Conservation (phyloP, 2,329 filamentous ascomycete species). For the Nigrospora oryzae region DNA sequence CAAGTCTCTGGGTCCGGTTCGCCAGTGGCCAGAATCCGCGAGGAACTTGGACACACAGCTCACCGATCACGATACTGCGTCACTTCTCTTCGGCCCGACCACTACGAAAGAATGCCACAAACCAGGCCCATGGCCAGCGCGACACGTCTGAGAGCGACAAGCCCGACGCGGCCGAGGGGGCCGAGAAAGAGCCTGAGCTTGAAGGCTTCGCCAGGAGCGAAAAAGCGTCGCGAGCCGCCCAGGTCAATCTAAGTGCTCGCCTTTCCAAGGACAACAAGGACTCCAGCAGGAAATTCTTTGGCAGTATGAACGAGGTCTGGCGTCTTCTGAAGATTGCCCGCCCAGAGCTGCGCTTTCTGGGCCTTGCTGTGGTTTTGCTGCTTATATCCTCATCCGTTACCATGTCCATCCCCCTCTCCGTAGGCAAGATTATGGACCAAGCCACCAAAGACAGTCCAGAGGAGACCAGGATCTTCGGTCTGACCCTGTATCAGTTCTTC, state of each 20-base stretch:
- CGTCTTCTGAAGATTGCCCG: constrained; percentile 81
- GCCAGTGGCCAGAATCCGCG: too few species aligned
- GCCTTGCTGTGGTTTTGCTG: constrained; percentile 73
- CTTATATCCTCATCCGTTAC: constrained; percentile 86
- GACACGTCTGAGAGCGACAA: too few species aligned
- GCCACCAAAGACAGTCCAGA: constrained; percentile 66
- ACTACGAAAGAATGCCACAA: too few species aligned
- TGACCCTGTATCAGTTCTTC: constrained; percentile 85
- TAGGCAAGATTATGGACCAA: constrained; percentile 89
- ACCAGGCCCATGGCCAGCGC: too few species aligned
- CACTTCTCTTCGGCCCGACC: too few species aligned
- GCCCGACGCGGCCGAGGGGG: too few species aligned
- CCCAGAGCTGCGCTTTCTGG: constrained; percentile 73
- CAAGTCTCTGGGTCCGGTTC: too few species aligned
- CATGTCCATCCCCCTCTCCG: constrained; percentile 94
- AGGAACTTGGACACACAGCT: too few species aligned
- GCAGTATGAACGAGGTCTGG: constrained; percentile 70
- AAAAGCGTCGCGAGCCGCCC: constrained; percentile 75
- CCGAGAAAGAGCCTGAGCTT: constrained; percentile 21
- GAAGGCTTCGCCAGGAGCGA: constrained; percentile 65
- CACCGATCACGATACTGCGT: too few species aligned
- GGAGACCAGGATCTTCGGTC: constrained; percentile 67
- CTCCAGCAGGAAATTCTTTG: constrained; percentile 43
- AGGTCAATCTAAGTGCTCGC: constrained; percentile 82
- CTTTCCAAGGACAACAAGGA: constrained; percentile 73